These are phyloP conservation scores for Coniochaeta sp. DNA, from an alignment of 2,329 filamentous ascomycete species.

Conservation along the genomic window DNA sequence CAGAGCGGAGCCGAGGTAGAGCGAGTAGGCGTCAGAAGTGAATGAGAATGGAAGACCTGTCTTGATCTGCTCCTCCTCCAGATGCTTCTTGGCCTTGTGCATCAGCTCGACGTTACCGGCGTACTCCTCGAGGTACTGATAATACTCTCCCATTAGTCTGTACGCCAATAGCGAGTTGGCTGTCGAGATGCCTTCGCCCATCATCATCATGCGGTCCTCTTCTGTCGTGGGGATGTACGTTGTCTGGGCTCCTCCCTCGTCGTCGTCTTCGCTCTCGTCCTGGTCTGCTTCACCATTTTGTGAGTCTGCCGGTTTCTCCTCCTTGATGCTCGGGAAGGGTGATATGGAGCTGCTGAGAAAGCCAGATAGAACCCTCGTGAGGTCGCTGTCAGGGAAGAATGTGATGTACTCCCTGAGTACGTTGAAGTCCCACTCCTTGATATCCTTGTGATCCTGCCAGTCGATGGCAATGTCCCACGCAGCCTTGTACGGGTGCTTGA, in stretches of 20 bases:
- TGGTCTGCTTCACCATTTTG: slow-evolving; percentile 36
- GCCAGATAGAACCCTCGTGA: slow-evolving; percentile 74
- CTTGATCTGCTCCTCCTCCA: slow-evolving; percentile 53
- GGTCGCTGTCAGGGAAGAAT: slow-evolving; percentile 77
- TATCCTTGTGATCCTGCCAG: slow-evolving; percentile 72
- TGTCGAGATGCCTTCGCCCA: slow-evolving; percentile 65
- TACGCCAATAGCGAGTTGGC: slow-evolving; percentile 73
- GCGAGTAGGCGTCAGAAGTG: slow-evolving; percentile 65
- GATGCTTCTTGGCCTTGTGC: slow-evolving; percentile 61
- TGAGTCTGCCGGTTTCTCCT: slow-evolving; percentile 13
- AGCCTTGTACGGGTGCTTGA: slow-evolving; percentile 81
- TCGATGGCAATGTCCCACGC: slow-evolving; percentile 90
- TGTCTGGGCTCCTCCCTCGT: slow-evolving; percentile 48
- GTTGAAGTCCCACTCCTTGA: slow-evolving; percentile 69
- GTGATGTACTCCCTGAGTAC: slow-evolving; percentile 74
- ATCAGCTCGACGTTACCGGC: slow-evolving; percentile 74
- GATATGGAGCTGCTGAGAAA: slow-evolving; percentile 80
- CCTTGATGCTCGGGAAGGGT: slow-evolving; percentile 55
- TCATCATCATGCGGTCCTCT: slow-evolving; percentile 74
- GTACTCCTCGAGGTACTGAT: slow-evolving; percentile 77
- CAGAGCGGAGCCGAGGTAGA: slow-evolving; percentile 77
- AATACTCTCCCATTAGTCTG: slow-evolving; percentile 76
- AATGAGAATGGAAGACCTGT: slow-evolving; percentile 65
- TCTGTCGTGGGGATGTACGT: slow-evolving; percentile 55
- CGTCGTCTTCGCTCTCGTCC: slow-evolving; percentile 50